Base-by-base conservation (phyloP, 2,329 filamentous ascomycete species). In the Exophiala viscosa region DNA sequence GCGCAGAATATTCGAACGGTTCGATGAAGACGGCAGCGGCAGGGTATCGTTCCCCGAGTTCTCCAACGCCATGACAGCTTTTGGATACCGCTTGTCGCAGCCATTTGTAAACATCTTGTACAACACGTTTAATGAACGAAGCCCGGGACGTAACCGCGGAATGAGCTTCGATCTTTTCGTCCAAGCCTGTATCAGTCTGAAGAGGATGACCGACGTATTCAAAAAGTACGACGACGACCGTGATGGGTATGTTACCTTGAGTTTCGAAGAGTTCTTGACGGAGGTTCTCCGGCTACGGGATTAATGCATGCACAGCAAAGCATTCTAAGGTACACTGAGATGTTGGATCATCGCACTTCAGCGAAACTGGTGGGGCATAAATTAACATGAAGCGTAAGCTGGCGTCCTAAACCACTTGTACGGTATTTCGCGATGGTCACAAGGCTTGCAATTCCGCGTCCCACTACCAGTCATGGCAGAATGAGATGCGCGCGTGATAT, bases 141-240 rank as follows among this genome's bases (percentile, higher is more conserved):
- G 53, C 23, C 42, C 51, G 4, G 44, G 34, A 6, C 79, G 81
- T 58, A 73, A 75, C 60, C 78, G 83, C 66, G 85, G 85, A 34
- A 89, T 90, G 81, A 88, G 86, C 72, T 99, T 99, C 66, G 93
- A 99, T 73, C 73, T 99, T 46, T 99, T 99, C 66, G 93, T 99
- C 56, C 93, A 99, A 77, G 90, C 90, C 47, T 97, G 93, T 71
- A 97, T 99, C 67, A 90, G 85, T 64, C 77, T 99, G 65, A 96
- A 97, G 81, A 82, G 93, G 63, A 97, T 99, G 92, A 99, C 93
- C 55, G 93, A 99, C 70, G 90, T 96, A 23, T 99, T 99, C 70
- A 99, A 99, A 79, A 92, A 91, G 73, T 99, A 97, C 70, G 93
- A 99, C 64, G 88, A 95, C 65, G 93, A 99, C 70, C 83, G 93